Evolutionary conservation across 768 basidiomycete species (phyloP), one percentile per base, ranked within the genome.

Genomic region (Lentinula aciculospora): DNA sequence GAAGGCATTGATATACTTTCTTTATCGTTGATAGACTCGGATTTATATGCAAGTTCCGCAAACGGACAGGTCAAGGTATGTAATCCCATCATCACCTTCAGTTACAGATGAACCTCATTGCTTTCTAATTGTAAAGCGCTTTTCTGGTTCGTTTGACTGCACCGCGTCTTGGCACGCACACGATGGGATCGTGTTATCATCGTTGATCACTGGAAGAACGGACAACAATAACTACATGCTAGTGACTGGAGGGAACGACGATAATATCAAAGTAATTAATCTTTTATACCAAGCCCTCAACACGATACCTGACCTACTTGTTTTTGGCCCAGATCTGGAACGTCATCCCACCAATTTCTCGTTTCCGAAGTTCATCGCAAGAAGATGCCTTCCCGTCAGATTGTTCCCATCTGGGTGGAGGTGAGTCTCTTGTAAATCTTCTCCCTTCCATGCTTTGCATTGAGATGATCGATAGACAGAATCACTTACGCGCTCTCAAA

Each of bases 161-260:
- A 88, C 83, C 0, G 88, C 88, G 0, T 85, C 85, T 0, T 98
- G 94, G 89, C 69, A 74, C 37, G 94, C 83, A 0, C 95, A 98
- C 65, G 72, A 80, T 19, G 90, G 88, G 13, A 93, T 92, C 55
- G 83, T 88, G 2, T 81, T 98, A 17, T 93, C 93, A 3, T 92
- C 89, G 2, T 74, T 86, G 31, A 73, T 89, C 28, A 81, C 82
- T 0, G 69, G 68, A 19, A 63, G 66, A 28, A 66, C 66, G 55
- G 59, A 64, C 34, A 57, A 61, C 46, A 65, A 70, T 56, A 65
- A 70, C 57, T 78, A 66, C 49, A 72, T 68, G 51, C 77, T 86
- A 25, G 72, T 95, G 23, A 92, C 94, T 0, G 92, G 93, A 17
- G 94, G 88, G 0, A 92, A 88, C 64, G 95, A 98, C 61, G 84